Evolutionary conservation across 495 filamentous ascomycete genomes (phyloP), one percentile per base, ranked within the genome.

Genomic region (Antarctomyces pellizariae): DNA sequence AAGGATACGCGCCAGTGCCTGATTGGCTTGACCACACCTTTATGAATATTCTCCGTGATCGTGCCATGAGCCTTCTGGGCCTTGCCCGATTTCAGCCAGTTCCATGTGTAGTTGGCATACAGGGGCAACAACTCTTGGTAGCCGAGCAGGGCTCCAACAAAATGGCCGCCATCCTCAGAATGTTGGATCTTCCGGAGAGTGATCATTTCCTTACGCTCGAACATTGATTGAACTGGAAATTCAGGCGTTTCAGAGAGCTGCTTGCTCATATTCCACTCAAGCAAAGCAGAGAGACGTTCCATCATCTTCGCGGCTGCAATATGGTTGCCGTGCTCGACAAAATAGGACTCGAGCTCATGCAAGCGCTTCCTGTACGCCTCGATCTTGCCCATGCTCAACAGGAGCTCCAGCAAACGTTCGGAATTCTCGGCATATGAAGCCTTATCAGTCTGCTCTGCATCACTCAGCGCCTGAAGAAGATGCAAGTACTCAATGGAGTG

Each of bases 291-390:
- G 45, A 95, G 86, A 18, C 91, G 70, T 4, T 75, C 70, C 4
- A 99, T 62, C 2, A 82, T 83, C 16, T 95, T 61, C 10, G 82
- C 86, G 6, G 86, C 86, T 53, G 93, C 86, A 8, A 82, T 78
- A 35, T 70, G 66, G 42, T 95, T 83, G 30, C 71, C 54, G 2
- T 71, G 62, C 16, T 69, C 59, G 3, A 62, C 59, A 48, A 95
- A 86, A 3, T 80, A 53, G 26, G 70, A 56, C 7, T 80, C 77
- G 2, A 99, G 59, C 44, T 92, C 80, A 42, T 99, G 89, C 13
- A 95, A 83, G 42, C 95, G 95, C 31, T 80, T 73, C 36, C 92
- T 75, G 45, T 83, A 99, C 35, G 93, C 92, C 42, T 92, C 82
- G 45, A 90, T 82, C 41, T 89, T 89, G 36, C 84, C 75, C 78